Evolutionary conservation across 805 yeast species (phyloP), one percentile per base, ranked within the genome.

Genomic region (Lachancea cidri): DNA sequence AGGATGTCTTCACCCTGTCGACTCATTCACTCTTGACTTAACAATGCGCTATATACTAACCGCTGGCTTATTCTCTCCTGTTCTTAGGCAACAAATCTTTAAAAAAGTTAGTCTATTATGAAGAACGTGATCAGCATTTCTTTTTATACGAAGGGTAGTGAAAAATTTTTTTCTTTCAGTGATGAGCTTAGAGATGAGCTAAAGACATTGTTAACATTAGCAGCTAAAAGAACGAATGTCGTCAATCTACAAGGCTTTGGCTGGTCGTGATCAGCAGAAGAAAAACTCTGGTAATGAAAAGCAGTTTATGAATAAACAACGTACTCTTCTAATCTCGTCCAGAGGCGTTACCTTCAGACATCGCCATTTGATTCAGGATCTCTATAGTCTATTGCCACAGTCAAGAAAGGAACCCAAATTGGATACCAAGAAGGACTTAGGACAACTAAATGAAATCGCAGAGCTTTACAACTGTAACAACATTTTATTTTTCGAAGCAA

Each of bases 391-490:
- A 62, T 68, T 93, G 62, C 98, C 98, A 42, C 98, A 93, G 61
- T 83, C 95, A 32, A 81, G 96, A 64, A 91, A 89, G 60, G 98
- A 93, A 67, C 95, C 97, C 46, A 93, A 93, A 63, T 74, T 91
- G 57, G 98, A 93, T 66, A 82, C 89, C 44, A 93, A 93, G 67
- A 86, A 89, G 62, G 86, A 86, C 63, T 73, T 91, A 48, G 76
- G 77, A 61, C 91, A 88, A 63, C 74, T 93, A 45, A 93, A 93
- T 59, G 98, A 93, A 69, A 84, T 89, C 47, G 98, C 98, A 2
- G 98, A 93, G 59, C 72, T 93, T 49, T 88, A 91, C 76, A 93
- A 93, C 73, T 93, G 98, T 74, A 93, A 93, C 68, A 93, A 93
- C 62, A 77, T 93, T 52, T 71, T 88, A 62, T 93, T 84, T 63